A percentile compares a stretch with the other conserved stretches of the same genome.
Conservation (phyloP, 371 early-diverging fungal species). For the Choanephora cucurbitarum region DNA sequence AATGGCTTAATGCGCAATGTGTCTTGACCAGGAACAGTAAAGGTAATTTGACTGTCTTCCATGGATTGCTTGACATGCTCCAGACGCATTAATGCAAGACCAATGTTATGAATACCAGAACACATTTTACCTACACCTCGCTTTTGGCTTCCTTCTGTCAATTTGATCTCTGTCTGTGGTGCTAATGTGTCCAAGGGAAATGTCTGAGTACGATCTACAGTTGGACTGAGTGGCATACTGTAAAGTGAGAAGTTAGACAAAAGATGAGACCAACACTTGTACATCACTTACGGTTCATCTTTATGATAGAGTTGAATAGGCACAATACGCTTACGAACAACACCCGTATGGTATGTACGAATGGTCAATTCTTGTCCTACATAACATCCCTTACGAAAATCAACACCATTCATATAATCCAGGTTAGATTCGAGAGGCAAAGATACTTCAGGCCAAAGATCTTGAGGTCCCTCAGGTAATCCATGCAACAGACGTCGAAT, state of each 20-base stretch:
- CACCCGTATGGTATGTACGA: conserved; percentile 94
- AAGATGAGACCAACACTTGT: too few relatives aligned
- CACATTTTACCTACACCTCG: conserved; percentile 67
- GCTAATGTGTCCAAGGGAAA: conserved; percentile 34
- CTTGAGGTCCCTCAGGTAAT: conserved; percentile 87
- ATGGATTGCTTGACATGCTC: conserved; percentile 60
- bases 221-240: conserved; percentile 40
- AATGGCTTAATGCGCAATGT: conserved; percentile 49
- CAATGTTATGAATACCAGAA: conserved; percentile 74
- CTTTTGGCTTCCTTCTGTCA: conserved; percentile 37
- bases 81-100: conserved; percentile 83
- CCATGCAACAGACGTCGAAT: conserved; percentile 82
- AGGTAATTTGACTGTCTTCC: conserved; percentile 13
- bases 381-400: conserved; percentile 97
- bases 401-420: conserved; percentile 92
- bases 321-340: conserved; percentile 89
- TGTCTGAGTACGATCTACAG: conserved; percentile 29
- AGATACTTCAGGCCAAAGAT: conserved; percentile 70
- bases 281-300: conserved; percentile 40
- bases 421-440: conserved; percentile 92
- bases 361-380: conserved; percentile 97
- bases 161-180: conserved; percentile 54
- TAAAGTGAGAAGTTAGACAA: too few relatives aligned
- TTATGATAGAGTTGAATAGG: conserved; percentile 70
- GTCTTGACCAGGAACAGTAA: conserved; percentile 39